Evolutionary conservation across 208 protist species (phyloP), one percentile per base, ranked within the genome.

Genomic region (Acanthamoeba triangularis): DNA sequence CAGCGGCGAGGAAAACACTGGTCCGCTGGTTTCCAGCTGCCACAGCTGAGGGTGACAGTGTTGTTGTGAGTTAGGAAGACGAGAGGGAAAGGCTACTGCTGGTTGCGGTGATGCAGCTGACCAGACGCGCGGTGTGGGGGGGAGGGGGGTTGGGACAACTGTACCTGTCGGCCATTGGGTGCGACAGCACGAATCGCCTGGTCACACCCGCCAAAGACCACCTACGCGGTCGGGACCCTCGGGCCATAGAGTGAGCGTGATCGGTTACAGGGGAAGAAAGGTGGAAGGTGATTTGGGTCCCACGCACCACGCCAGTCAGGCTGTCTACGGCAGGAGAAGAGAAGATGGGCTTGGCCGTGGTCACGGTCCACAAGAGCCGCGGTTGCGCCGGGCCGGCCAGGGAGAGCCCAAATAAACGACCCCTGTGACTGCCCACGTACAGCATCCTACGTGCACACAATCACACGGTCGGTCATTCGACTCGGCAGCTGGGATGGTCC

Each of bases 401-500:
- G 4, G 67, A 76, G 3, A 76, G 37, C n/a, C 67, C 67, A 13
- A 76, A 41, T 3, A 76, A n/a, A 28, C 67, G 67, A 30, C 67
- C 67, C 4, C 67, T n/a, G 67, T 76, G 67, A 16, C 67, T 76
- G 30, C 67, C 67, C 67, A 76, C 67, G 33, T 76, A 76, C 30
- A 76, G 30, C 67, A 76, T 76, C 30, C 67, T 76, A 8, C 49
- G 13, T 54, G 8, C 49, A 54, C 49, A 54, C 13, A 54, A 5
- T 16, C 49, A 13, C 49, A 54, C 13, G 49, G 8, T 54, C 13
- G 49, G 5, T 5, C 49, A 54, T 16, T 54, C n/a, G 13, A 13
- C 5, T 5, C 49, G 49, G 49, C 13, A 54, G 49, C 13, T 5
- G 5, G 5, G 49, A 13, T 5, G 13, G 8, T 13, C 13, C 13